Conservation (phyloP, 108 stramenopile genomes). For the Cyclotella cryptica region DNA sequence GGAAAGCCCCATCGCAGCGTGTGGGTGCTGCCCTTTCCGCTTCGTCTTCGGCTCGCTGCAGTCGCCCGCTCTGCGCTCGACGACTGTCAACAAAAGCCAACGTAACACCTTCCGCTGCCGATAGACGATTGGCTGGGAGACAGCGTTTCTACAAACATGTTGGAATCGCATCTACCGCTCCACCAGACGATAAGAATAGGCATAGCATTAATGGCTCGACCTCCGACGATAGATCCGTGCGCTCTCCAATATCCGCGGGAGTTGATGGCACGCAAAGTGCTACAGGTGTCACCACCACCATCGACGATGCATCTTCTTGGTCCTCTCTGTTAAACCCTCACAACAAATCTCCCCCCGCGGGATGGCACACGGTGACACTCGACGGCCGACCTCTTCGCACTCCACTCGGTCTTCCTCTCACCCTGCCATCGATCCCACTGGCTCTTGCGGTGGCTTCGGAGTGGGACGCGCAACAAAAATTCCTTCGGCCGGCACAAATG, state of each 20-base stretch:
- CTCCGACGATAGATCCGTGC: constrained; percentile 27
- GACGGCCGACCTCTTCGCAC: constrained; percentile 82
- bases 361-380: constrained; percentile 82
- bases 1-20: not conserved
- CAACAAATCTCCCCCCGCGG: not conserved
- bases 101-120: constrained; percentile 51
- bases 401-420: constrained; percentile 76
- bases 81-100: constrained; percentile 20
- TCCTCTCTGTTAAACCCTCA: constrained; percentile 39
- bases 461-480: constrained; percentile 90
- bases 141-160: constrained; percentile 84
- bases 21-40: not conserved
- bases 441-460: constrained; percentile 92
- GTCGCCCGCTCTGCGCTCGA: not conserved
- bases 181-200: constrained; percentile 56
- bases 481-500: constrained; percentile 93
- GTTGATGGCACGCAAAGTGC: constrained; percentile 87
- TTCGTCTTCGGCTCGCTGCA: not conserved
- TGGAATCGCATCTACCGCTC: constrained; percentile 47
- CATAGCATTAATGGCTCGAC: constrained; percentile 12
- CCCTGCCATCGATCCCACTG: constrained; percentile 78
- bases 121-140: constrained; percentile 55
- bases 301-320: constrained; percentile 40
- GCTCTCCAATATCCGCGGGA: constrained; percentile 85
- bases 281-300: constrained; percentile 61